These are phyloP conservation scores for Spiraea crenata DNA, from an alignment of 331 rosid genomes.

Conservation along the genomic window DNA sequence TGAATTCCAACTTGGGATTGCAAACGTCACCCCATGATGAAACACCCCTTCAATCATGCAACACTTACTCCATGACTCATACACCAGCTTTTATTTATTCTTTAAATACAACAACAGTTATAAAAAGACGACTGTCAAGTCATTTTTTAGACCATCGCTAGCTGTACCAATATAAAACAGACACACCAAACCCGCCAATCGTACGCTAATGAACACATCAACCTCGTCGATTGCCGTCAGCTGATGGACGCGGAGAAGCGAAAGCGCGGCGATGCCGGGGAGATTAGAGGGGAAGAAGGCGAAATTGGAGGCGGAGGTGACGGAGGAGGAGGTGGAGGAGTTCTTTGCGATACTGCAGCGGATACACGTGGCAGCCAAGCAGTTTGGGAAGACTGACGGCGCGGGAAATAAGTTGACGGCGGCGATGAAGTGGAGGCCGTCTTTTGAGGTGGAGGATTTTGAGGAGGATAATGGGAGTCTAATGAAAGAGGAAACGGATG, in stretches of 20 bases:
- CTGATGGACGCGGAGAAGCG: constrained; percentile 21
- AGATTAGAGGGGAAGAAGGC: constrained; percentile 9
- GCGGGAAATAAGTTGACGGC: constrained; percentile 12
- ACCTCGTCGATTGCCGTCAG: background rate
- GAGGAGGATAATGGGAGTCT: constrained; percentile 15
- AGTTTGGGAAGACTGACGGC: constrained; percentile 20
- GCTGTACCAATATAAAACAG: background rate
- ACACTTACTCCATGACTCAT: background rate
- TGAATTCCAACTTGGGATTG: background rate
- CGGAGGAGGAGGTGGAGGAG: constrained; percentile 48
- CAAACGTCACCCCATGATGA: constrained; percentile 16
- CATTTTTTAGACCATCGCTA: background rate
- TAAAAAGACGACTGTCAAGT: background rate
- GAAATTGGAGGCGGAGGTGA: constrained; percentile 11
- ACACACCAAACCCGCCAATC: too few relatives aligned
- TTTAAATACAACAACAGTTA: background rate
- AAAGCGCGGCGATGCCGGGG: constrained; percentile 13
- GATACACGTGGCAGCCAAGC: constrained; percentile 34
- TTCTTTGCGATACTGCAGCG: constrained; percentile 41
- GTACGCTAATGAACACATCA: background rate
- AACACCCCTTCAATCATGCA: background rate
- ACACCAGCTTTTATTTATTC: too few relatives aligned
- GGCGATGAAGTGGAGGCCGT: constrained; percentile 13
- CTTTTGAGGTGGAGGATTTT: constrained; percentile 2
- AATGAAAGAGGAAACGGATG: background rate